These are phyloP conservation scores for Ichthyophthirius multifiliis DNA, from an alignment of 169 alveolate species.

Conservation along the genomic window DNA sequence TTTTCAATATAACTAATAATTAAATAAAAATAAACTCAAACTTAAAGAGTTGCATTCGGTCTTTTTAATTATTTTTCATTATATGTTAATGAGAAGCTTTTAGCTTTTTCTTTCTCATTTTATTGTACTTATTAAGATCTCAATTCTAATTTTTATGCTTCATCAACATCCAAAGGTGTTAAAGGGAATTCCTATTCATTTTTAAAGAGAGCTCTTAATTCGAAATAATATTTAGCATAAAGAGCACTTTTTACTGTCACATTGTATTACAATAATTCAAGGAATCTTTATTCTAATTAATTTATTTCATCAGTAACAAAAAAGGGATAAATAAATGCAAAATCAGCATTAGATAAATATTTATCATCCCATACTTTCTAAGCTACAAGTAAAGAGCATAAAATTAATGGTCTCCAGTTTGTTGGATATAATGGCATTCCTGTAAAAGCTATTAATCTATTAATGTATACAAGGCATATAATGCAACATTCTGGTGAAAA, in stretches of 20 bases:
- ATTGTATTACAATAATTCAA: conserved; percentile 77
- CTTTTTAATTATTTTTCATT: conserved; percentile 21
- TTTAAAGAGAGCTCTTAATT: conserved; percentile 79
- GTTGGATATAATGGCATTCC: conserved; percentile 80
- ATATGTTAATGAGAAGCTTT: conserved; percentile 16
- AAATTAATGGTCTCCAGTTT: conserved; percentile 87
- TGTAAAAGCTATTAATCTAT: conserved; percentile 86
- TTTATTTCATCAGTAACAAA: conserved; percentile 85
- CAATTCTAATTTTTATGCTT: conserved; percentile 25
- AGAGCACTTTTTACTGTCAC: conserved; percentile 81
- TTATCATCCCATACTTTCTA: conserved; percentile 91
- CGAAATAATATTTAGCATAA: conserved; percentile 88
- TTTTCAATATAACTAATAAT: no score
- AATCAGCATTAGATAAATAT: conserved; percentile 80
- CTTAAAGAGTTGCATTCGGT: conserved; percentile 27
- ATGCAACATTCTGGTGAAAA: conserved; percentile 88
- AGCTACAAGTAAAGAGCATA: conserved; percentile 81
- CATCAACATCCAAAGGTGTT: conserved; percentile 19
- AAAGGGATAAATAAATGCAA: conserved; percentile 87
- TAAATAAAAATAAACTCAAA: background rate
- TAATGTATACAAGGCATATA: conserved; percentile 83
- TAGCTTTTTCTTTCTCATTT: conserved; percentile 44
- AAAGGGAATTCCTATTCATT: conserved; percentile 71
- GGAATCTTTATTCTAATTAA: conserved; percentile 80
- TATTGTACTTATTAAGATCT: conserved; percentile 29